phyloP scores from a whole-genome alignment of 106 monocot species.

The Gastrodia elata region DNA sequence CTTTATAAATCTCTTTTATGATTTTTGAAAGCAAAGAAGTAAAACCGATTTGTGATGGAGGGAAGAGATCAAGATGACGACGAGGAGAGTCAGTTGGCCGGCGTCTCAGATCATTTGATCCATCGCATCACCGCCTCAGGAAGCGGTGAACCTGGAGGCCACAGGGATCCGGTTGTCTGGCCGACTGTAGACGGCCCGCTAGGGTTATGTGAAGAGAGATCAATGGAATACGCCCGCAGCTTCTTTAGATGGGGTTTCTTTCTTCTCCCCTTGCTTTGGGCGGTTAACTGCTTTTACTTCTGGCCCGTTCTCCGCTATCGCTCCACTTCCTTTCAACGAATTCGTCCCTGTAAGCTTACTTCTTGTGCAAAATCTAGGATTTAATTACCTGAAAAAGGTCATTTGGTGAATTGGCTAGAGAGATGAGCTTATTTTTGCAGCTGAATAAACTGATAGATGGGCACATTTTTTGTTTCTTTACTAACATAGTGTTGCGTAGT shows the following conservation, averaged over 20 bases:
- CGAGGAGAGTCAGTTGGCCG: conserved; percentile 36
- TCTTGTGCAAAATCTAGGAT: neutral
- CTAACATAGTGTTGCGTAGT: too few relatives aligned
- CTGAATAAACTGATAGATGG: neutral
- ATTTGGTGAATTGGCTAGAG: neutral
- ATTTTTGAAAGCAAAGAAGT: neutral
- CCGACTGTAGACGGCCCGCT: conserved; percentile 81
- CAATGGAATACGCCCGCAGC: conserved; percentile 46
- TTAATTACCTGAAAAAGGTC: neutral
- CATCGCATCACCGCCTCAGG: conserved; percentile 12
- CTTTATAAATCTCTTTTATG: too few relatives aligned
- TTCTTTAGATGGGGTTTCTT: conserved; percentile 72
- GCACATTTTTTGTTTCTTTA: neutral
- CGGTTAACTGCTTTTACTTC: conserved; percentile 83
- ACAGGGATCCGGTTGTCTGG: conserved; percentile 20
- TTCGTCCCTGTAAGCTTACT: conserved; percentile 51
- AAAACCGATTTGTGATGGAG: conserved; percentile 15
- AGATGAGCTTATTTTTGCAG: neutral
- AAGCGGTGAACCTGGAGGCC: neutral
- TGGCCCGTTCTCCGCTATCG: conserved; percentile 60
- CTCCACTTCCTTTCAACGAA: conserved; percentile 12
- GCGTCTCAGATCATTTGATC: conserved; percentile 11
- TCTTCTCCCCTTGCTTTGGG: conserved; percentile 75
- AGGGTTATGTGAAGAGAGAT: conserved; percentile 58
- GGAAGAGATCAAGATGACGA: conserved; percentile 21